Conservation (phyloP, 495 filamentous ascomycete genomes). For the Penicillium bovifimosum region DNA sequence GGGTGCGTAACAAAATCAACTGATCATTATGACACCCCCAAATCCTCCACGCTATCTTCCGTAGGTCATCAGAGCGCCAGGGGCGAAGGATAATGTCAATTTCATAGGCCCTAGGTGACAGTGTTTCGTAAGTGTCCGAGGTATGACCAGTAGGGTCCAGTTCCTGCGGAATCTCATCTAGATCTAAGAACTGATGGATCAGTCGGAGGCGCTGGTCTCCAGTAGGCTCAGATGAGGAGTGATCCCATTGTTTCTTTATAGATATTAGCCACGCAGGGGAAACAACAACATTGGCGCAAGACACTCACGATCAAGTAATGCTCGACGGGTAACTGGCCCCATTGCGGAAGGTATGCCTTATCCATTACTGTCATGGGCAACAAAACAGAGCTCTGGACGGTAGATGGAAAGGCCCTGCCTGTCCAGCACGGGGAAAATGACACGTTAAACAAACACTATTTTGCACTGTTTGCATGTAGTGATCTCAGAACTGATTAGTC, state of each 20-base stretch:
- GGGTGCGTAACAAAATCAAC: conserved; percentile 11
- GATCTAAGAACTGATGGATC: conserved; percentile 10
- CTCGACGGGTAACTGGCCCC: background rate
- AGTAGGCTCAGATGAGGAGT: conserved; percentile 2
- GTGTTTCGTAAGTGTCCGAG: no score
- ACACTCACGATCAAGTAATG: background rate
- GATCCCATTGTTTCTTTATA: conserved; percentile 10
- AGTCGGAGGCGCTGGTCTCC: conserved; percentile 12
- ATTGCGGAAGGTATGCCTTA: background rate
- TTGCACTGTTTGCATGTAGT: no score
- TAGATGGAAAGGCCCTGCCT: no score
- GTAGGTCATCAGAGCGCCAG: conserved; percentile 6
- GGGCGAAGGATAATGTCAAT: conserved; percentile 13
- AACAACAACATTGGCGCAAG: background rate
- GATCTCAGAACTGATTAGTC: no score
- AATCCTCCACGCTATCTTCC: conserved; percentile 8
- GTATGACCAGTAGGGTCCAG: conserved; percentile 8
- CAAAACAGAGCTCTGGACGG: no score
- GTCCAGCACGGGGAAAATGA: no score
- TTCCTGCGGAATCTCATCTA: conserved; percentile 9
- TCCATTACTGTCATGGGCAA: no score
- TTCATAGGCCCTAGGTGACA: no score
- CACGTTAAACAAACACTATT: no score
- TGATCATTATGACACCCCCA: background rate
- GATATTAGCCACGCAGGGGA: conserved; percentile 2